A percentile compares a stretch with the other conserved stretches of the same genome.
phyloP scores from a whole-genome alignment of 768 basidiomycete species.

The Lyophyllum decastes region DNA sequence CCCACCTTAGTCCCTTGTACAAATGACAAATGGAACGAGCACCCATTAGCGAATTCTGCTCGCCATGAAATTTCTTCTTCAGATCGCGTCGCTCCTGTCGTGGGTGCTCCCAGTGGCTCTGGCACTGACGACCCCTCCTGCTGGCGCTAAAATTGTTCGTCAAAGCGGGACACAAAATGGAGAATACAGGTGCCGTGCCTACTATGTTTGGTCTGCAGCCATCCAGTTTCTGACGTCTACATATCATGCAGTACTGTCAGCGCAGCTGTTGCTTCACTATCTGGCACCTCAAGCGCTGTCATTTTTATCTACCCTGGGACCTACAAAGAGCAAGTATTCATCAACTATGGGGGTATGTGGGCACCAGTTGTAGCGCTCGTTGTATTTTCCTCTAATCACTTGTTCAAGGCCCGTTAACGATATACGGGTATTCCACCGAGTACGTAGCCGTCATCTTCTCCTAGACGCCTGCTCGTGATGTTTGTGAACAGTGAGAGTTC shows the following conservation, averaged over 20 bases:
- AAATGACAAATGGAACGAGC: background rate
- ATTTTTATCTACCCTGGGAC: slow-evolving; percentile 28
- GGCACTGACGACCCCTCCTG: slow-evolving; percentile 21
- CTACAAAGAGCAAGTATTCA: slow-evolving; percentile 28
- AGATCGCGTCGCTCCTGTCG: slow-evolving; percentile 12
- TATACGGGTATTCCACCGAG: slow-evolving; percentile 26
- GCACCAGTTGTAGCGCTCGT: background rate
- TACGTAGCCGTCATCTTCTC: slow-evolving; percentile 3
- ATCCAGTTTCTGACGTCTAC: background rate
- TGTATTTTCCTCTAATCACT: background rate
- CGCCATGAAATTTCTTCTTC: slow-evolving; percentile 6
- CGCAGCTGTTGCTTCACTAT: slow-evolving; percentile 24
- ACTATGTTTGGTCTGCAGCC: background rate
- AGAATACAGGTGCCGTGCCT: slow-evolving; percentile 20
- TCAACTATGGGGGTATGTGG: slow-evolving; percentile 14
- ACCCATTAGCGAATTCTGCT: background rate
- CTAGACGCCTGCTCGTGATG: background rate
- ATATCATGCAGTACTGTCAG: slow-evolving; percentile 16
- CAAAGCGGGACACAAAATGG: slow-evolving; percentile 22
- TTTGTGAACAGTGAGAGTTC: slow-evolving; percentile 14
- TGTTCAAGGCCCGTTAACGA: slow-evolving; percentile 16
- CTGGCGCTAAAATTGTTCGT: slow-evolving; percentile 28
- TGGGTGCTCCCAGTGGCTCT: slow-evolving; percentile 13
- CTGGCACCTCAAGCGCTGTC: slow-evolving; percentile 14
- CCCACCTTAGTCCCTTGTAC: background rate